Evolutionary conservation across 305 asterid genomes (phyloP).

Genomic region (Fraxinus sp.): DNA sequence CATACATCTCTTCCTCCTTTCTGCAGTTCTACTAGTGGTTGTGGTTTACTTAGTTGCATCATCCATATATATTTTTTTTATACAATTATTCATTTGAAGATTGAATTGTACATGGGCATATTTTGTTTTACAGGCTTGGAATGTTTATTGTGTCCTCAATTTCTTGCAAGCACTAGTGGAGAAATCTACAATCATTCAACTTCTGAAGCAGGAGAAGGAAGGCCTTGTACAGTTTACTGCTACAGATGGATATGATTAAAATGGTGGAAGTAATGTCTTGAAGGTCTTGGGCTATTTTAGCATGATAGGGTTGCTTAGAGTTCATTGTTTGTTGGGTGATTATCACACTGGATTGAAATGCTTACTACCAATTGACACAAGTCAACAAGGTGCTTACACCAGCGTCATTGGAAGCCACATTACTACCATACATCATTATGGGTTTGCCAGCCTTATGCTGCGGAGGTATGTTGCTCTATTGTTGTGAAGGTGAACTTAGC

Average conservation of each 20-base stretch:
- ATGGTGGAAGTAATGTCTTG: conserved; percentile 94
- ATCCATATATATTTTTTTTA: not conserved
- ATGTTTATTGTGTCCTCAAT: conserved; percentile 89
- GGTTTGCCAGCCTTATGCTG: conserved; percentile 94
- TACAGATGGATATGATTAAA: conserved; percentile 89
- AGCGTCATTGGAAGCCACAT: conserved; percentile 91
- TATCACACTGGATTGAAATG: conserved; percentile 90
- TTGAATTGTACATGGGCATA: conserved; percentile 1
- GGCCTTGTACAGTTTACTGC: conserved; percentile 88
- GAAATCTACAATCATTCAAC: conserved; percentile 77
- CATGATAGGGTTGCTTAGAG: conserved; percentile 95
- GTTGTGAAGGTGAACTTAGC: not conserved
- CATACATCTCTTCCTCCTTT: not conserved
- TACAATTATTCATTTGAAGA: not conserved
- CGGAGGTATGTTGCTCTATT: conserved; percentile 50
- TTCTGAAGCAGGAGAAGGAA: conserved; percentile 81
- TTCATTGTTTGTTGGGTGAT: conserved; percentile 96
- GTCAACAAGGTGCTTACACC: conserved; percentile 33
- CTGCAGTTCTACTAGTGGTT: not conserved
- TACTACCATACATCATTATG: conserved; percentile 82
- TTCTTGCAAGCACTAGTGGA: conserved; percentile 88
- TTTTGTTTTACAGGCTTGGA: conserved; percentile 66
- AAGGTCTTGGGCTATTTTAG: conserved; percentile 91
- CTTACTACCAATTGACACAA: conserved; percentile 27
- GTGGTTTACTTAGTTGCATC: not conserved